A percentile compares a stretch with the other conserved stretches of the same genome.
These are phyloP conservation scores for Haberlea rhodopensis DNA, from an alignment of 257 asterid species.

Conservation along the genomic window DNA sequence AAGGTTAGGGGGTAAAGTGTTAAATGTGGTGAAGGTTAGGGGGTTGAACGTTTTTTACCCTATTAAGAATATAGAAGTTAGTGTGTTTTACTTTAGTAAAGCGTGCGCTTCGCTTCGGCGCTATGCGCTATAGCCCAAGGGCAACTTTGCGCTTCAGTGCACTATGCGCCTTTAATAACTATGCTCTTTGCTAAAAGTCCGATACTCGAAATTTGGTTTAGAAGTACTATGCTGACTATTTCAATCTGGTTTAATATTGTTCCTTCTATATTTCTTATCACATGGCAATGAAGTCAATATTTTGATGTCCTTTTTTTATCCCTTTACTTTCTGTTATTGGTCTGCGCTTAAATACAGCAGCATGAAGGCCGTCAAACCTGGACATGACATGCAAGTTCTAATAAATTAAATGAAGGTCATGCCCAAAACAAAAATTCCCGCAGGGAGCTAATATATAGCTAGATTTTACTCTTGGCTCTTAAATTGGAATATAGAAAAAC, in stretches of 20 bases:
- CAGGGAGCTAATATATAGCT: conserved; percentile 7
- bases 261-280: not conserved
- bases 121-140: too few species aligned
- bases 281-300: conserved; percentile 7
- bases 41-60: too few species aligned
- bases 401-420: conserved; percentile 4
- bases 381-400: conserved; percentile 5
- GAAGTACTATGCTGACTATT: conserved; percentile 12
- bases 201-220: conserved; percentile 6
- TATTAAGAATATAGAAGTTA: too few species aligned
- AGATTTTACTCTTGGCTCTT: not conserved
- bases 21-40: too few species aligned
- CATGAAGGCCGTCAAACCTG: conserved; percentile 9
- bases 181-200: conserved; percentile 5
- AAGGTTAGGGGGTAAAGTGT: too few species aligned
- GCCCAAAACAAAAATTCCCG: conserved; percentile 2
- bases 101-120: too few species aligned
- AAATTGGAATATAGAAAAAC: not conserved
- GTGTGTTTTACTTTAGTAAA: too few species aligned
- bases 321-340: not conserved
- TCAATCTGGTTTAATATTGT: conserved; percentile 5
- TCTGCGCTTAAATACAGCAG: not conserved
- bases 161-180: too few species aligned
- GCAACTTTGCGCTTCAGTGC: too few species aligned
- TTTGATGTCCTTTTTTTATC: not conserved